Percentiles rank a stretch among this genome's conserved stretches.
phyloP scores from a whole-genome alignment of 805 yeast species.

The Candida maesae region DNA sequence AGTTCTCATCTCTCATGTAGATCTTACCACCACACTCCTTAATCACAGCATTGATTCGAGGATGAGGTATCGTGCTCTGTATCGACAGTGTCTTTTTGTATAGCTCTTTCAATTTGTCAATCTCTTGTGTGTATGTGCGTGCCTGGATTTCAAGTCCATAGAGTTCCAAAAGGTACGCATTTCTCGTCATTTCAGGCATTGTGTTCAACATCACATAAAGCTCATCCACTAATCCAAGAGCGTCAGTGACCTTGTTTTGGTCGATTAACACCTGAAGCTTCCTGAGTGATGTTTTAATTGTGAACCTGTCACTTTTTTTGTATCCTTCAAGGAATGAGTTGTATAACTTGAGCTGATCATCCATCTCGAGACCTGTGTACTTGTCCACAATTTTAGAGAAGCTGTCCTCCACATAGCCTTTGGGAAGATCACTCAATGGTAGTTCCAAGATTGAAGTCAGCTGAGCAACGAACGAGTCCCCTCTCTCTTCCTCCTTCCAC shows the following conservation, averaged over 20 bases:
- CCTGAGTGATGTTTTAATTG: constrained; percentile 45
- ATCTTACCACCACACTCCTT: constrained; percentile 74
- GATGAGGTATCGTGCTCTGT: constrained; percentile 69
- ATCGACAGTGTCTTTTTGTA: constrained; percentile 46
- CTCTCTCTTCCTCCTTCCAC: constrained; percentile 17
- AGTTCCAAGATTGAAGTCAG: constrained; percentile 10
- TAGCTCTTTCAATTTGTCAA: constrained; percentile 41
- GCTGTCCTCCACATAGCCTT: constrained; percentile 31
- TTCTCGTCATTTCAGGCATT: constrained; percentile 41
- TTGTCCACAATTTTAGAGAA: constrained; percentile 38
- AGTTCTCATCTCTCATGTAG: constrained; percentile 56
- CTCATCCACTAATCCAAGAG: constrained; percentile 32
- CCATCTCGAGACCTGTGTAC: constrained; percentile 20
- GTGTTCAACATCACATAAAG: constrained; percentile 38
- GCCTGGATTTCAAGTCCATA: constrained; percentile 64
- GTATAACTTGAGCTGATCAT: constrained; percentile 28
- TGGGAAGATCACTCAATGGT: constrained; percentile 17
- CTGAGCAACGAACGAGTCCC: constrained; percentile 9
- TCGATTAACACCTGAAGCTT: constrained; percentile 37
- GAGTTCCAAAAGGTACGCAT: constrained; percentile 53
- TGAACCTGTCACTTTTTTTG: constrained; percentile 36
- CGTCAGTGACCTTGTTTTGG: constrained; percentile 28
- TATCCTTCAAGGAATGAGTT: constrained; percentile 26
- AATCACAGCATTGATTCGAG: constrained; percentile 68
- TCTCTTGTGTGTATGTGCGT: constrained; percentile 36